Evolutionary conservation across 257 asterid species (phyloP).

Genomic region (Primulina eburnea): DNA sequence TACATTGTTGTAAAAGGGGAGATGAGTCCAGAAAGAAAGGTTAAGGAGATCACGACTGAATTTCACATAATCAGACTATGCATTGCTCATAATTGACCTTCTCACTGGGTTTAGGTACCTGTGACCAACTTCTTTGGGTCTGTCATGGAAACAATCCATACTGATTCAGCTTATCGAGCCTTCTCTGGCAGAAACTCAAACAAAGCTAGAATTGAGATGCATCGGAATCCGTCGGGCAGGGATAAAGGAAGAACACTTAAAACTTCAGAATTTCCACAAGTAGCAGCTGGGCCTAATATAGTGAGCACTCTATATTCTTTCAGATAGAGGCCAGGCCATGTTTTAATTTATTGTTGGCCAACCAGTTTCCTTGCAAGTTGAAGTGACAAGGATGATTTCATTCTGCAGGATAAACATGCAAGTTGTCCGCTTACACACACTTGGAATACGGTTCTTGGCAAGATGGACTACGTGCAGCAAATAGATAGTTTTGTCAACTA

Average conservation of each 20-base stretch:
- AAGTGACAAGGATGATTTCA: conserved; percentile 17
- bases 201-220: conserved; percentile 33
- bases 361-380: conserved; percentile 2
- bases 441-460: conserved; percentile 45
- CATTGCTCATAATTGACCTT: conserved; percentile 18
- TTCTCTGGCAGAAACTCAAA: conserved; percentile 35
- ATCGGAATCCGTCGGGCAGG: conserved; percentile 32
- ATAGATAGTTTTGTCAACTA: conserved; percentile 59
- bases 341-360: background rate
- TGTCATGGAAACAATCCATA: conserved; percentile 88
- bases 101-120: conserved; percentile 56
- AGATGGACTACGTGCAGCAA: conserved; percentile 44
- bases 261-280: conserved; percentile 42
- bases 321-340: background rate
- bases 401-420: conserved; percentile 46
- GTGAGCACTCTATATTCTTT: conserved; percentile 36
- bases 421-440: conserved; percentile 67
- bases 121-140: conserved; percentile 97
- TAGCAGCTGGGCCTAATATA: conserved; percentile 30
- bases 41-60: background rate
- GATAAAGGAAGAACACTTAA: conserved; percentile 30
- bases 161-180: conserved; percentile 71
- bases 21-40: conserved; percentile 12
- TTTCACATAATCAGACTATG: background rate
- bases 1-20: conserved; percentile 3